A percentile compares a stretch with the other conserved stretches of the same genome.
Evolutionary conservation across 257 asterid genomes (phyloP).

Genomic region (Solanum chiquidenum): DNA sequence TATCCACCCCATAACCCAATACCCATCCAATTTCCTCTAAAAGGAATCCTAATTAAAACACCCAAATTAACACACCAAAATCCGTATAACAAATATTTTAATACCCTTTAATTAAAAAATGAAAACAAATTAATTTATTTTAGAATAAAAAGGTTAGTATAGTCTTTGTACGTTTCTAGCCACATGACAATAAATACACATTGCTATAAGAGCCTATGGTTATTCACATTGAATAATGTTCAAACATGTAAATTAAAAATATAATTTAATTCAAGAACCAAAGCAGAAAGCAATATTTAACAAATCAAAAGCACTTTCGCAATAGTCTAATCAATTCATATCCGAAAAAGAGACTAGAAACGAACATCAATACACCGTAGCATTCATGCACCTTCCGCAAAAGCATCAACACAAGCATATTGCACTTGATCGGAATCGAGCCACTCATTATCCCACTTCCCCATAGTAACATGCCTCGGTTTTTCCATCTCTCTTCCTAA

Average conservation of each 20-base stretch:
- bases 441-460: slow-evolving; percentile 17
- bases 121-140: no score
- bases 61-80: no score
- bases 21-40: no score
- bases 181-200: no score
- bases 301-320: neutral
- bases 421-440: slow-evolving; percentile 6
- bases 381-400: slow-evolving; percentile 9
- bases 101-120: no score
- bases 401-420: slow-evolving; percentile 28
- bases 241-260: neutral
- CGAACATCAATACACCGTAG: neutral
- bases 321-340: neutral
- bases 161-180: no score
- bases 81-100: no score
- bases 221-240: neutral
- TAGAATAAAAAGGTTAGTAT: no score
- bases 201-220: neutral
- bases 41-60: no score
- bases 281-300: neutral
- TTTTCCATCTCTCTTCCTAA: slow-evolving; percentile 14
- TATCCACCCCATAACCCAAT: no score
- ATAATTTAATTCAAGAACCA: neutral
- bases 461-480: slow-evolving; percentile 15
- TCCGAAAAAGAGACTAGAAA: neutral